Conservation (phyloP, 768 basidiomycete genomes). For the Rickenella mellea region DNA sequence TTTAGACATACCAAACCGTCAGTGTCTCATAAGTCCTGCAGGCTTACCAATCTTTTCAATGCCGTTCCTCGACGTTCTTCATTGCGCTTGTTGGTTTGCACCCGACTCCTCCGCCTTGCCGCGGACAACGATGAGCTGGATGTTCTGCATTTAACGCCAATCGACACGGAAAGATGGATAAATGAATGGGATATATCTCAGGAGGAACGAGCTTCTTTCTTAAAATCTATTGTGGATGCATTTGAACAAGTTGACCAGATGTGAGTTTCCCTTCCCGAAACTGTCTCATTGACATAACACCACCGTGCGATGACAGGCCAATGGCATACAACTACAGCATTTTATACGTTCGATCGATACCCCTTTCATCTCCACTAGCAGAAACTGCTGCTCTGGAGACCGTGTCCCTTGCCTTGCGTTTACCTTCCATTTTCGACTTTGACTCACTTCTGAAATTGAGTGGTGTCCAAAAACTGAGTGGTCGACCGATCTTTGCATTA, state of each 20-base stretch:
- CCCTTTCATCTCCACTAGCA: slow-evolving; percentile 40
- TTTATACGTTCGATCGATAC: slow-evolving; percentile 50
- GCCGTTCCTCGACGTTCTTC: slow-evolving; percentile 56
- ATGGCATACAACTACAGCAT: slow-evolving; percentile 58
- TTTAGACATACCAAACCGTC: slow-evolving; percentile 4
- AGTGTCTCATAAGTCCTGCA: slow-evolving; percentile 16
- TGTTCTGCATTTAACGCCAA: slow-evolving; percentile 45
- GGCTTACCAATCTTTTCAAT: slow-evolving; percentile 79
- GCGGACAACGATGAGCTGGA: slow-evolving; percentile 52
- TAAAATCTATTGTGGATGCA: slow-evolving; percentile 53
- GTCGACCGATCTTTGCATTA: slow-evolving; percentile 66
- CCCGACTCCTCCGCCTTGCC: slow-evolving; percentile 50
- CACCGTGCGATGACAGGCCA: slow-evolving; percentile 26
- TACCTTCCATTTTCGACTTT: slow-evolving; percentile 68
- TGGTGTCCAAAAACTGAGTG: slow-evolving; percentile 52
- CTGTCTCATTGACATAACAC: background rate
- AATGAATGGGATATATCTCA: slow-evolving; percentile 62
- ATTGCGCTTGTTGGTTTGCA: slow-evolving; percentile 55
- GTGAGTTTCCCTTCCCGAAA: slow-evolving; percentile 34
- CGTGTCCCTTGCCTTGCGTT: slow-evolving; percentile 55
- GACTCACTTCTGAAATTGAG: slow-evolving; percentile 74
- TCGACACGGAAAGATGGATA: slow-evolving; percentile 68
- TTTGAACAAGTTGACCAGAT: slow-evolving; percentile 45
- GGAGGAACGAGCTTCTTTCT: slow-evolving; percentile 55
- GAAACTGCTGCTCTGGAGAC: slow-evolving; percentile 47